These are phyloP conservation scores for Coleophoma crateriformis DNA, from an alignment of 2,329 filamentous ascomycete genomes.

Conservation along the genomic window DNA sequence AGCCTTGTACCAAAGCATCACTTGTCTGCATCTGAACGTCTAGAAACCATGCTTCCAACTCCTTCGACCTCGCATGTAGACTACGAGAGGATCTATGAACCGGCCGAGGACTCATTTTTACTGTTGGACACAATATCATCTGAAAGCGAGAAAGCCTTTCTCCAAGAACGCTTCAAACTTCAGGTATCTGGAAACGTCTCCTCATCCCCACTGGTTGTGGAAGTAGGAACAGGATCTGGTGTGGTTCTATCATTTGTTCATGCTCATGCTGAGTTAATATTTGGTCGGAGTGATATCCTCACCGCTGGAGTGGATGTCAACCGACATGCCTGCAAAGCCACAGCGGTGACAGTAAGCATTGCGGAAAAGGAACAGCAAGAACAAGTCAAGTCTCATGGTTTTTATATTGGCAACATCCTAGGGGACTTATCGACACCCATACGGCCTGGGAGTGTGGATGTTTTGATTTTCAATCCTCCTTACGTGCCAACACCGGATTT, in stretches of 20 bases:
- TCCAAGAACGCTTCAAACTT: conserved; percentile 11
- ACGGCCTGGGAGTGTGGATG: conserved; percentile 58
- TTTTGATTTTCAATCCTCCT: conserved; percentile 93
- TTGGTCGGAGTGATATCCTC: conserved; percentile 66
- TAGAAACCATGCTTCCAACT: conserved; percentile 72
- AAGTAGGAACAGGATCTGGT: conserved; percentile 87
- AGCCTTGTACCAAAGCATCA: not conserved
- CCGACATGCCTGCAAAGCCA: conserved; percentile 72
- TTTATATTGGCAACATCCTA: conserved; percentile 61
- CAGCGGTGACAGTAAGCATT: conserved; percentile 57
- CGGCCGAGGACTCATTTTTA: conserved; percentile 92
- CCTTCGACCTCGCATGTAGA: conserved; percentile 89
- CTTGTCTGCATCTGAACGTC: not conserved
- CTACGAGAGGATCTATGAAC: conserved; percentile 87
- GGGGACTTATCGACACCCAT: conserved; percentile 66
- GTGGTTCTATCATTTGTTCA: conserved; percentile 87
- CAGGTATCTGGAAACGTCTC: conserved; percentile 15
- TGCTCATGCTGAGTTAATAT: conserved; percentile 66
- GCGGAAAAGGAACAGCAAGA: conserved; percentile 35
- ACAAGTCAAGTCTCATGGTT: conserved; percentile 30
- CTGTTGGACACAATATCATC: conserved; percentile 87
- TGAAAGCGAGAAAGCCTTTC: conserved; percentile 19
- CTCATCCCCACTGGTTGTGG: conserved; percentile 62
- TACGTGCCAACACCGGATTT: conserved; percentile 85
- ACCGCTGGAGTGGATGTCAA: conserved; percentile 82